Evolutionary conservation across 176 grass and related monocot genomes (phyloP).

Genomic region (Rhynchospora pubera): DNA sequence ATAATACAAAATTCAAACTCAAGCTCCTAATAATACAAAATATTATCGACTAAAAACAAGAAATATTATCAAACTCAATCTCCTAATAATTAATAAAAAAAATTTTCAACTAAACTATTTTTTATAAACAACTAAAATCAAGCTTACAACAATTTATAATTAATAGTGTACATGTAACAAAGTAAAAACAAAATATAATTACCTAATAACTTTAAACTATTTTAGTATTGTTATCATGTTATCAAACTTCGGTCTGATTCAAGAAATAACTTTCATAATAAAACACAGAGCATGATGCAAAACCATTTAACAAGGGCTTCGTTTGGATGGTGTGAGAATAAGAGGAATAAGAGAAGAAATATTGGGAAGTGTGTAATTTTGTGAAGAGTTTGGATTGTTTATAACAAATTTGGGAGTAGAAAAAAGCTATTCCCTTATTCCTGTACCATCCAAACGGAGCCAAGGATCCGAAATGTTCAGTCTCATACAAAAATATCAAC

Average conservation of each 20-base stretch:
- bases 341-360: no score
- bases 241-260: slow-evolving; percentile 1
- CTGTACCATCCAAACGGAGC: no score
- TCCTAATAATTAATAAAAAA: neutral
- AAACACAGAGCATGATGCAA: neutral
- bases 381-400: no score
- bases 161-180: neutral
- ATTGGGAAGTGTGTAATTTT: no score
- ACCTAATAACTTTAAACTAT: neutral
- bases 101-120: neutral
- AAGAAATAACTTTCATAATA: neutral
- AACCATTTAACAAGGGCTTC: neutral
- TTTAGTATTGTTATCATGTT: neutral
- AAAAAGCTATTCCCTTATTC: no score
- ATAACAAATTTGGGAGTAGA: no score
- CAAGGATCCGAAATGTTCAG: slow-evolving; percentile 4
- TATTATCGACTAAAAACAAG: neutral
- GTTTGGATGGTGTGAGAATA: no score
- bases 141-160: neutral
- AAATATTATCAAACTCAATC: neutral
- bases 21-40: neutral
- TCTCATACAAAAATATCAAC: neutral
- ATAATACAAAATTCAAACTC: neutral
- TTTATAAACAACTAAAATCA: neutral
- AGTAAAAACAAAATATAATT: neutral